Base-by-base conservation (phyloP, 106 monocot species). In the Vanilla planifolia region DNA sequence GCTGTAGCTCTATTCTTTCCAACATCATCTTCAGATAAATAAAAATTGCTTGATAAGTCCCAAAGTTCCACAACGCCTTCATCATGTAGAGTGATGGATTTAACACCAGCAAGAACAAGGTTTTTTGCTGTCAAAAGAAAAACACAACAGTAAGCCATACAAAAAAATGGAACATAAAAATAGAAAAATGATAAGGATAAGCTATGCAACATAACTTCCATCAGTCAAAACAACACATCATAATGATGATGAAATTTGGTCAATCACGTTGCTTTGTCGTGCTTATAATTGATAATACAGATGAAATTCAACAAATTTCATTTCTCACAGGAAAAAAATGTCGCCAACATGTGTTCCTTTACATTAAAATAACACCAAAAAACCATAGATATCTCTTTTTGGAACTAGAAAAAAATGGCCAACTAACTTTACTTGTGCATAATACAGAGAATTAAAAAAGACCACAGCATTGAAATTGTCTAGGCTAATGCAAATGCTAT, bases 41-140 rank as follows among this genome's bases (percentile, higher is more conserved):
- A 83, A 53, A 92, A 92, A 51, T 86, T 92, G 50, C 92, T 71
- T 2, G 86, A 83, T 10, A 92, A 68, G 42, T 83, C 92, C 83
- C 92, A 83, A 22, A 92, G n/a, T 16, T 92, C 80, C 8, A 83
- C 77, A 23, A 23, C 67, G 5, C 59, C 70, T 69, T 92, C 86
- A 67, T 83, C 92, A 72, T 86, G 86, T 42, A 92, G 47, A 29
- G 82, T 86, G 20, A 86, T 66, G 40, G 92, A 92, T 61, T 80
- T 92, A 13, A 92, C 83, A 42, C 86, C 92, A 3, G 86, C 86
- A 63, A 92, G 83, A 33, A 83, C 86, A 62, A 86, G 86, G 57
- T 92, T 92, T 63, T 92, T 91, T 41, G 90, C 90, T 91, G 74
- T 66, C 70, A 69, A 9, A 60, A 71, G 21, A 69, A 59, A 58